Conservation (phyloP, 2,329 filamentous ascomycete species). For the Arthroderma sp. region DNA sequence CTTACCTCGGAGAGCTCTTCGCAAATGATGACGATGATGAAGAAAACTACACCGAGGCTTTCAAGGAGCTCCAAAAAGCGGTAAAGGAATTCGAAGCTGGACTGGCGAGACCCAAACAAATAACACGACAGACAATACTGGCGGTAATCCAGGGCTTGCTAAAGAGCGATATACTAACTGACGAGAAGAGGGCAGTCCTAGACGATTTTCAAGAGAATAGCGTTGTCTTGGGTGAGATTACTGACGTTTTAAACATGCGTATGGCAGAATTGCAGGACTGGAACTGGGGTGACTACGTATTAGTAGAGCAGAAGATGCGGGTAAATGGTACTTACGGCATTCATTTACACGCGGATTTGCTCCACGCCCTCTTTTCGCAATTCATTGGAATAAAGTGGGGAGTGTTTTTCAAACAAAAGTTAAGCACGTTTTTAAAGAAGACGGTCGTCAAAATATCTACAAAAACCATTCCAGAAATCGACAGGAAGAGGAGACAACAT, state of each 20-base stretch:
- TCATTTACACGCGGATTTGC: constrained; percentile 46
- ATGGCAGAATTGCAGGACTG: constrained; percentile 39
- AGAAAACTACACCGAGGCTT: constrained; percentile 7
- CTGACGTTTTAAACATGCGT: constrained; percentile 45
- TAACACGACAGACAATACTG: constrained; percentile 22
- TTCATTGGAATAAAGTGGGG: constrained; percentile 42
- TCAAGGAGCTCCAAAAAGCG: constrained; percentile 26
- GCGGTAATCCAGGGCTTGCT: constrained; percentile 31
- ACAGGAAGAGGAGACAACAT: no score
- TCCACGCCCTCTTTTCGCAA: constrained; percentile 43
- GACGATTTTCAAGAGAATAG: constrained; percentile 38
- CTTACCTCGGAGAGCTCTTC: constrained; percentile 42
- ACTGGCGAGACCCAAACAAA: constrained; percentile 27
- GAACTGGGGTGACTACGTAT: constrained; percentile 36
- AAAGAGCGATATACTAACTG: constrained; percentile 37
- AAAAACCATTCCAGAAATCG: constrained; percentile 4
- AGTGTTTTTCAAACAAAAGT: constrained; percentile 29
- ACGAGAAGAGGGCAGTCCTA: constrained; percentile 38
- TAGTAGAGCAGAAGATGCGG: constrained; percentile 40
- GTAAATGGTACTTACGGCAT: constrained; percentile 47
- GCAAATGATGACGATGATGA: background rate
- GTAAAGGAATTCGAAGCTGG: constrained; percentile 19
- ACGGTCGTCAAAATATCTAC: constrained; percentile 31
- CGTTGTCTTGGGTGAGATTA: constrained; percentile 39
- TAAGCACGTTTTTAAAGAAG: constrained; percentile 20